Conservation (phyloP, 352 stramenopile genomes). For the Achlya hypogyna region DNA sequence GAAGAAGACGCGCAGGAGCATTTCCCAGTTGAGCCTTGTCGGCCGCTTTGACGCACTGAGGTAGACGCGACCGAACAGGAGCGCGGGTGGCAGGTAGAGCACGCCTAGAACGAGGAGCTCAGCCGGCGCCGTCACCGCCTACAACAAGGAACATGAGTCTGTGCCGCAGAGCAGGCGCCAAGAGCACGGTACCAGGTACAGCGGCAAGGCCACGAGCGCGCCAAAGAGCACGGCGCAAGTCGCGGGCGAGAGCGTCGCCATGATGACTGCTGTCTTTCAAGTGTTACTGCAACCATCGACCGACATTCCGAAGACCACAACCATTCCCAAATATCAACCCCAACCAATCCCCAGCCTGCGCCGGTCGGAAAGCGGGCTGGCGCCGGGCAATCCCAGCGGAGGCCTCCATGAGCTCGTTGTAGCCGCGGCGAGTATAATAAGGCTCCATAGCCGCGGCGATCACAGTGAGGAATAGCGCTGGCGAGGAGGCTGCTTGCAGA, state of each 20-base stretch:
- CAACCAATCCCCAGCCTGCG: no score
- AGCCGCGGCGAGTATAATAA: no score
- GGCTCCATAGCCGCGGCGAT: no score
- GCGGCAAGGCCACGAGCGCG: neutral
- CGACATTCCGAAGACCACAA: neutral
- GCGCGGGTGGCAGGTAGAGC: constrained; percentile 1
- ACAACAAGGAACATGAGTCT: neutral
- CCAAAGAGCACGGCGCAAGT: neutral
- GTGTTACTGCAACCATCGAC: neutral
- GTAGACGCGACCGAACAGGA: neutral
- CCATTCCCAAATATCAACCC: no score
- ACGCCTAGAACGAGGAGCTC: neutral
- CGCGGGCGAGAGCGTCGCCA: neutral
- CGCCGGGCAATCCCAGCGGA: no score
- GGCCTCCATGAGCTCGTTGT: no score
- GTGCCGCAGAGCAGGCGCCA: neutral
- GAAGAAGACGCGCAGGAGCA: constrained; percentile 41
- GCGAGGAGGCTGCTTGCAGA: no score
- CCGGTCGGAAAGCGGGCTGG: no score
- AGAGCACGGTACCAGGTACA: neutral
- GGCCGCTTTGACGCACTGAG: neutral
- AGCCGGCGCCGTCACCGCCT: neutral
- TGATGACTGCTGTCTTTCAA: neutral
- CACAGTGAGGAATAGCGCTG: no score
- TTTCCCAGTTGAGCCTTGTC: neutral